A percentile compares a stretch with the other conserved stretches of the same genome.
phyloP scores from a whole-genome alignment of 2,329 filamentous ascomycete species.

The Seiridium cupressi region DNA sequence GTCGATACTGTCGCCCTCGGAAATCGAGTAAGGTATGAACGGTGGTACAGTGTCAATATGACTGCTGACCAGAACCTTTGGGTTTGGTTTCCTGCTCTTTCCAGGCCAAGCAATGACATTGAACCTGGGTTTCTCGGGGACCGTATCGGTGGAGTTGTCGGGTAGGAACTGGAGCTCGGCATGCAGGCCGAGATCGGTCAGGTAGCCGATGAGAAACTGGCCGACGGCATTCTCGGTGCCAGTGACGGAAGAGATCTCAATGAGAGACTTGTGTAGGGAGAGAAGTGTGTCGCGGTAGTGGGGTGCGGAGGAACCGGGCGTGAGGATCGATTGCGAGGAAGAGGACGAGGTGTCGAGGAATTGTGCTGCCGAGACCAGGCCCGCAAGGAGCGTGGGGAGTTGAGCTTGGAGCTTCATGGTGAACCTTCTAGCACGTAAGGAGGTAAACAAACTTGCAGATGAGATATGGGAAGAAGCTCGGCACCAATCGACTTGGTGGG shows the following conservation, averaged over 20 bases:
- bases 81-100: constrained; percentile 42
- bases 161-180: constrained; percentile 41
- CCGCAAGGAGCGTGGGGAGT: not conserved
- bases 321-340: constrained; percentile 13
- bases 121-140: constrained; percentile 47
- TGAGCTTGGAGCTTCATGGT: constrained; percentile 2
- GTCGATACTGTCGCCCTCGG: constrained; percentile 37
- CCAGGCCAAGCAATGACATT: constrained; percentile 73
- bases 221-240: constrained; percentile 68
- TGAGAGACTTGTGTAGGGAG: constrained; percentile 71
- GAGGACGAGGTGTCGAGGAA: not conserved
- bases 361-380: not conserved
- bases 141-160: constrained; percentile 25
- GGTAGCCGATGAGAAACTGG: constrained; percentile 65
- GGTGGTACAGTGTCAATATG: constrained; percentile 83
- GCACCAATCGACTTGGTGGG: too few relatives aligned
- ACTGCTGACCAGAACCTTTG: constrained; percentile 67
- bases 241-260: constrained; percentile 70
- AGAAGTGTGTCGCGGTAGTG: constrained; percentile 55
- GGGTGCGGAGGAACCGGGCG: not conserved
- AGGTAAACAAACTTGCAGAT: too few relatives aligned
- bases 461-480: too few relatives aligned
- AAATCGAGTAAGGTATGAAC: constrained; percentile 65
- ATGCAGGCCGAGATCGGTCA: constrained; percentile 47
- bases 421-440: not conserved